Conservation (phyloP, 208 protist genomes). For the Trypanosoma conorhini region DNA sequence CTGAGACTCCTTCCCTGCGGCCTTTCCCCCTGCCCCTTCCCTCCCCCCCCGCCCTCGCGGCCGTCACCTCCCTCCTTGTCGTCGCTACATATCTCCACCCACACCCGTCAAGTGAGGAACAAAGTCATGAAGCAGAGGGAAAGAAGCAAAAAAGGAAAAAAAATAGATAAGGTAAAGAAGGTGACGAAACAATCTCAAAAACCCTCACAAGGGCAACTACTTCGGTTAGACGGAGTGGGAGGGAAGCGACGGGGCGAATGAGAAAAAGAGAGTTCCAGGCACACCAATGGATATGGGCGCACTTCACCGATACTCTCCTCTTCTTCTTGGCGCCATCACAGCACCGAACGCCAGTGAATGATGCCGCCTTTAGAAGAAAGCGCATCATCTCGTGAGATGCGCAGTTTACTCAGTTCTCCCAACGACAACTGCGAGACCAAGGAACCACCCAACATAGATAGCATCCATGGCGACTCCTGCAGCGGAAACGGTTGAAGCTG, state of each 20-base stretch:
- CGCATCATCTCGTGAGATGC: conserved; percentile 48
- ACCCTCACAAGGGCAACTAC: not conserved
- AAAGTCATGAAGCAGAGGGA: not conserved
- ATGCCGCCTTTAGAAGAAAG: conserved; percentile 49
- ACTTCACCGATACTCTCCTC: not conserved
- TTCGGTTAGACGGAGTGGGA: not conserved
- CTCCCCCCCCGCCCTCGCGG: not conserved
- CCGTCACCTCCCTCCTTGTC: not conserved
- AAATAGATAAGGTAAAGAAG: not conserved
- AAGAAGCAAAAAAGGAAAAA: not conserved
- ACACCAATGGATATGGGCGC: not conserved
- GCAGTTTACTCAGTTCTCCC: conserved; percentile 39
- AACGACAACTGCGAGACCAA: conserved; percentile 50
- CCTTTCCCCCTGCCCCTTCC: not conserved
- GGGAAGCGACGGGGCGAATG: not conserved
- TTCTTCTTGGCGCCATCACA: conserved; percentile 21
- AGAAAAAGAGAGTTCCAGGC: not conserved
- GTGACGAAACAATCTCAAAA: not conserved
- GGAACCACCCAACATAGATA: conserved; percentile 56
- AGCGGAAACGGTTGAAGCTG: conserved; percentile 38
- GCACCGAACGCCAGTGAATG: conserved; percentile 51
- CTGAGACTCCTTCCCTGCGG: not conserved
- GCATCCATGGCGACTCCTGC: conserved; percentile 43
- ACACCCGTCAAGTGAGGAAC: not conserved
- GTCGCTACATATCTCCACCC: not conserved